Evolutionary conservation across 2,329 filamentous ascomycete genomes (phyloP).

Genomic region (Fusarium coffeatum): DNA sequence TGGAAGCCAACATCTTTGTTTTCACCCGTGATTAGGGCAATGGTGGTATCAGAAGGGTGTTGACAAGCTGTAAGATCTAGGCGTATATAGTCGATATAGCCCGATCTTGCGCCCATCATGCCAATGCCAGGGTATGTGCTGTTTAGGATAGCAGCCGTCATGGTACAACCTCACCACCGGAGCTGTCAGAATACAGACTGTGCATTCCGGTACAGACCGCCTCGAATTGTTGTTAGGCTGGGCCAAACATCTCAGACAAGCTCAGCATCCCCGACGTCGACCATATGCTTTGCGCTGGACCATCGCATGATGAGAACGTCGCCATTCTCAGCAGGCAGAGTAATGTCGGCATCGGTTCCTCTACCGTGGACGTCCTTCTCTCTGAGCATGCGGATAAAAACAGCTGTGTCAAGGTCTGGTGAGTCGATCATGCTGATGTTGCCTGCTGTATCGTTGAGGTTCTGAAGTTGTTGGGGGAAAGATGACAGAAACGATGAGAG

Average conservation of each 20-base stretch:
- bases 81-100: background rate
- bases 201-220: background rate
- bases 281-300: constrained; percentile 76
- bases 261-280: constrained; percentile 67
- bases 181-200: background rate
- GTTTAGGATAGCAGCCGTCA: background rate
- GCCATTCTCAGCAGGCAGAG: constrained; percentile 68
- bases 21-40: constrained; percentile 22
- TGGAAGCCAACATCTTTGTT: constrained; percentile 33
- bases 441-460: constrained; percentile 89
- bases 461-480: constrained; percentile 82
- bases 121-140: background rate
- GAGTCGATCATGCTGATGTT: constrained; percentile 92
- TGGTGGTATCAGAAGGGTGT: constrained; percentile 9
- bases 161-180: background rate
- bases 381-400: constrained; percentile 81
- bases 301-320: constrained; percentile 77
- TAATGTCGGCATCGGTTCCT: constrained; percentile 72
- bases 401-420: constrained; percentile 83
- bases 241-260: constrained; percentile 59
- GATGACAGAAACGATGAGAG: constrained; percentile 83
- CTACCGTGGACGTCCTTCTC: constrained; percentile 69
- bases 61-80: background rate
- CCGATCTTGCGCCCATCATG: background rate
- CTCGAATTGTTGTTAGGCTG: background rate